phyloP scores from a whole-genome alignment of 176 grass and related monocot species.

The Rhynchospora pubera region DNA sequence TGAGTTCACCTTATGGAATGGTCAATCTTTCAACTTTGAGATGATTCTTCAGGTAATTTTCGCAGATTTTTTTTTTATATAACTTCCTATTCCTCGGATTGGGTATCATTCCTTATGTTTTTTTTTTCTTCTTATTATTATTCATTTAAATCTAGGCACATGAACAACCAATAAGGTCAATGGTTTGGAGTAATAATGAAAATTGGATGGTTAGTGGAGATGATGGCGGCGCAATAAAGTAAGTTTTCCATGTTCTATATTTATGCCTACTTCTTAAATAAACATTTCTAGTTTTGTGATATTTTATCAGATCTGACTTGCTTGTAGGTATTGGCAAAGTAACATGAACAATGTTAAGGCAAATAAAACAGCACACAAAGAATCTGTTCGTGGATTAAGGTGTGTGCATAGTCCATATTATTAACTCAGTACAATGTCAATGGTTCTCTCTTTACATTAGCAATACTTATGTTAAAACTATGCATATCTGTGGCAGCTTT shows the following conservation, averaged over 20 bases:
- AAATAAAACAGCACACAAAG: slow-evolving; percentile 96
- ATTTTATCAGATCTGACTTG: slow-evolving; percentile 4
- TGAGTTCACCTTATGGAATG: slow-evolving; percentile 99
- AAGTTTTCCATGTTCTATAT: slow-evolving; percentile 20
- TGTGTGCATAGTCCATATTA: slow-evolving; percentile 18
- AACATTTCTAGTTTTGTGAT: slow-evolving; percentile 11
- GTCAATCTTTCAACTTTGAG: slow-evolving; percentile 99
- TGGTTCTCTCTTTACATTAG: background rate
- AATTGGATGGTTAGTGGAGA: slow-evolving; percentile 99
- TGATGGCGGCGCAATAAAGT: slow-evolving; percentile 98
- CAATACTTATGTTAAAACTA: slow-evolving; percentile 5
- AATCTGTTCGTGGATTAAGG: slow-evolving; percentile 96
- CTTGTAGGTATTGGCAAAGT: slow-evolving; percentile 94
- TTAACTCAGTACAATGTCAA: background rate
- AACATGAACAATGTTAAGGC: slow-evolving; percentile 99
- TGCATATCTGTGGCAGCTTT: slow-evolving; percentile 54
- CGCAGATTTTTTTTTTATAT: slow-evolving; percentile 5
- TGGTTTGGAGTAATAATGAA: slow-evolving; percentile 99
- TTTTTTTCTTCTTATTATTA: slow-evolving; percentile 26
- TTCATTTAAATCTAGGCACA: slow-evolving; percentile 55
- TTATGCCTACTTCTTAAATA: slow-evolving; percentile 11
- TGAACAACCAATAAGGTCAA: slow-evolving; percentile 96
- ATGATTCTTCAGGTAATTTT: slow-evolving; percentile 98
- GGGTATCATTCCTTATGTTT: background rate
- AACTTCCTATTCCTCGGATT: background rate